phyloP scores from a whole-genome alignment of 805 yeast genomes.

The Nakazawaea ernobii region DNA sequence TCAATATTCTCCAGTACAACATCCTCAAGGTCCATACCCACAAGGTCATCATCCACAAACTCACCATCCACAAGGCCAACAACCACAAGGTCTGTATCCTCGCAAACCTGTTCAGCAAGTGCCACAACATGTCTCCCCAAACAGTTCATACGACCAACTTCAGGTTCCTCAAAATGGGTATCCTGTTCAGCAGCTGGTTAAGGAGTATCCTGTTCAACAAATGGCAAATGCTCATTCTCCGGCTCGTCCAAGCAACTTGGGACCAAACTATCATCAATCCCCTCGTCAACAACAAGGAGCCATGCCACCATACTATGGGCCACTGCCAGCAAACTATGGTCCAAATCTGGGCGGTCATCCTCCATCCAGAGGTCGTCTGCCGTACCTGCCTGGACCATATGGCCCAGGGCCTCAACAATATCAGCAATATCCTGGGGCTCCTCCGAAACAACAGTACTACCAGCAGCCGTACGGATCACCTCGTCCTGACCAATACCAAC shows the following conservation, averaged over 20 bases:
- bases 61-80: neutral
- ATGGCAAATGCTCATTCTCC: slow-evolving; percentile 6
- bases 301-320: neutral
- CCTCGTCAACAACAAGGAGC: neutral
- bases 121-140: neutral
- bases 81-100: neutral
- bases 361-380: neutral
- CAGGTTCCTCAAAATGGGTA: neutral
- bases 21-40: neutral
- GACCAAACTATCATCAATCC: slow-evolving; percentile 5
- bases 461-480: slow-evolving; percentile 2
- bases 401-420: slow-evolving; percentile 2
- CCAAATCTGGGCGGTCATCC: neutral
- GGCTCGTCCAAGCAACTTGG: slow-evolving; percentile 9
- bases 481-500: neutral
- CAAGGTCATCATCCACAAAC: neutral
- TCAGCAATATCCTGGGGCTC: neutral
- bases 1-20: neutral
- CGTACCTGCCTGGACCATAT: neutral
- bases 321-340: slow-evolving; percentile 1
- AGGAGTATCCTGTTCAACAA: neutral
- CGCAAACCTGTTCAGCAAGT: neutral
- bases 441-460: slow-evolving; percentile 1
- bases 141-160: neutral
- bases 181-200: neutral